phyloP scores from a whole-genome alignment of 2,329 filamentous ascomycete genomes.

The Byssochlamys sp. region DNA sequence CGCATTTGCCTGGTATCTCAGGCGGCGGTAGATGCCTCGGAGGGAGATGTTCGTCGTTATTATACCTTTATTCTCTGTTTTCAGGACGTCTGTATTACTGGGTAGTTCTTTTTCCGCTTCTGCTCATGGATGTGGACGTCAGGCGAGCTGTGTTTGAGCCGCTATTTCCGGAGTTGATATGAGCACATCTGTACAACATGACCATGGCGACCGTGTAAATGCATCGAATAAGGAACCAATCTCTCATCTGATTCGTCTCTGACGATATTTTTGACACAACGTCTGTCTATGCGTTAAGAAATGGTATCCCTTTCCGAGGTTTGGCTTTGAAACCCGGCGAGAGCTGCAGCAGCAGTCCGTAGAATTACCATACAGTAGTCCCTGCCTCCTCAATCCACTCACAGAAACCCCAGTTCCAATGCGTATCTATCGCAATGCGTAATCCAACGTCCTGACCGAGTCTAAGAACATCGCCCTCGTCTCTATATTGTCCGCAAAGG shows the following conservation, averaged over 20 bases:
- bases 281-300: not conserved
- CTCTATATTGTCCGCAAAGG: not conserved
- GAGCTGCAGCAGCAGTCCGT: not conserved
- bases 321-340: not conserved
- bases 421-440: not conserved
- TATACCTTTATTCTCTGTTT: conserved; percentile 9
- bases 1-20: conserved; percentile 89
- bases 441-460: not conserved
- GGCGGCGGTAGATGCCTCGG: conserved; percentile 54
- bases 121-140: conserved; percentile 8
- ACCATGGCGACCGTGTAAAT: conserved; percentile 3
- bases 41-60: conserved; percentile 5
- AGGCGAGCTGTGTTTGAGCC: conserved; percentile 12
- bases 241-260: not conserved
- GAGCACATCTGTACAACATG: conserved; percentile 5
- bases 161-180: conserved; percentile 2
- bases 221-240: conserved; percentile 1
- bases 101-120: conserved; percentile 15
- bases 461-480: not conserved
- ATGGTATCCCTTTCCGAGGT: not conserved
- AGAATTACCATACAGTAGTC: not conserved
- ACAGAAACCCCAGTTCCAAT: too few species aligned
- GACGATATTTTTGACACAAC: not conserved
- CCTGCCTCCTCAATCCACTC: not conserved
- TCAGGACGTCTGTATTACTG: conserved; percentile 28